Evolutionary conservation across 176 grass and related monocot genomes (phyloP).

Genomic region (Oryza meridionalis): DNA sequence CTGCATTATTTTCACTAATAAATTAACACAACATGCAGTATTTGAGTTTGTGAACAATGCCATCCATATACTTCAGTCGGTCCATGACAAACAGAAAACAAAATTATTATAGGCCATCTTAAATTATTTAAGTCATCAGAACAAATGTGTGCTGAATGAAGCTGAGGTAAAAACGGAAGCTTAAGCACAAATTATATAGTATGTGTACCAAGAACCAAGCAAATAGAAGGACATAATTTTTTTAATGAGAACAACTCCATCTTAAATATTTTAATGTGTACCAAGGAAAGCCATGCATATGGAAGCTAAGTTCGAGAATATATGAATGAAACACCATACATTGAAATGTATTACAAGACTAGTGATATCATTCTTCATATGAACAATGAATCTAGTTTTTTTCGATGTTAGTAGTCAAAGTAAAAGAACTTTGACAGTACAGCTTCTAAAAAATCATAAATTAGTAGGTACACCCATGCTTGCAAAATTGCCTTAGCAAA

Average conservation of each 20-base stretch:
- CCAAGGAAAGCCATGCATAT: neutral
- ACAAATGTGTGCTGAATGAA: constrained; percentile 15
- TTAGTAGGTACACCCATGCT: neutral
- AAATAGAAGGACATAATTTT: neutral
- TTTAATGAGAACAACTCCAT: neutral
- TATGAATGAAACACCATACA: neutral
- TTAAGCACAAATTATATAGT: constrained; percentile 27
- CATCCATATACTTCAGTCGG: neutral
- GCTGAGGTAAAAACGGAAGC: neutral
- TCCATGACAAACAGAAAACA: neutral
- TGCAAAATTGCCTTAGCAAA: constrained; percentile 1
- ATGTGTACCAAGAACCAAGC: constrained; percentile 1
- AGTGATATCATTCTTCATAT: neutral
- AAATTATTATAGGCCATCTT: neutral
- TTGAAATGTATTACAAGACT: neutral
- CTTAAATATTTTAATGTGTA: neutral
- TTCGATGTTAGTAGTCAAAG: neutral
- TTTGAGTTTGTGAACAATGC: neutral
- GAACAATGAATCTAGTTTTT: neutral
- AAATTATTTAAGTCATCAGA: constrained; percentile 10
- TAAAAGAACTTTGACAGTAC: neutral
- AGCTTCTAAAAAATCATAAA: neutral
- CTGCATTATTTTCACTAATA: neutral
- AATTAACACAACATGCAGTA: constrained; percentile 6
- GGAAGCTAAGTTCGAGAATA: neutral